A percentile compares a stretch with the other conserved stretches of the same genome.
phyloP scores from a whole-genome alignment of 2,329 filamentous ascomycete genomes.

The Plectosphaerella sp. region DNA sequence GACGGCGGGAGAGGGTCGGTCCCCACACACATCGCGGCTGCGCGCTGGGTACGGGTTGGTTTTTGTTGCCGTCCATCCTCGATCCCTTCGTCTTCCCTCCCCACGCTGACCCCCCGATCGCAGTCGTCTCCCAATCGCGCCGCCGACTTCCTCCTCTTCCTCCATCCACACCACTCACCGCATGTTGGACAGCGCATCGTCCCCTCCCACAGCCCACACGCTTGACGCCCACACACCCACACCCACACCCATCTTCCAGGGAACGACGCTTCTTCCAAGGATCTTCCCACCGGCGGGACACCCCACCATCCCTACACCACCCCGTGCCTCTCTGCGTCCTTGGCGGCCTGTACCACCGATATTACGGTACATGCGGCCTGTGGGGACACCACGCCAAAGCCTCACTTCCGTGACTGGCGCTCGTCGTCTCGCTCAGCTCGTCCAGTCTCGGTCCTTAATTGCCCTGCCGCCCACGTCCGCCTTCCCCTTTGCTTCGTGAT shows the following conservation, averaged over 20 bases:
- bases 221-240: not conserved
- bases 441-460: conserved; percentile 12
- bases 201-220: not conserved
- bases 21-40: too few species aligned
- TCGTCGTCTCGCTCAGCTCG: conserved; percentile 8
- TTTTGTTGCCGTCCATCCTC: too few species aligned
- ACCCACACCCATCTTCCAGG: not conserved
- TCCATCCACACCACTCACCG: not conserved
- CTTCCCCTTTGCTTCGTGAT: conserved; percentile 3
- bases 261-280: not conserved
- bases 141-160: too few species aligned
- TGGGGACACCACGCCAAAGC: conserved; percentile 13
- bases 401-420: conserved; percentile 14
- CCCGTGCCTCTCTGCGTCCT: not conserved
- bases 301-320: not conserved
- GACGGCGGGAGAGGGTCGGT: too few species aligned
- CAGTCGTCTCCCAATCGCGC: too few species aligned
- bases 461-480: conserved; percentile 2
- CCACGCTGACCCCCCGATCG: too few species aligned
- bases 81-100: too few species aligned
- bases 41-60: too few species aligned
- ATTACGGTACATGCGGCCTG: not conserved
- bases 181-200: not conserved
- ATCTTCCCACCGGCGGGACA: not conserved
- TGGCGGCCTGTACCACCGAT: not conserved